These are phyloP conservation scores for Podaxis sp. DNA, from an alignment of 768 basidiomycete species.

Conservation along the genomic window DNA sequence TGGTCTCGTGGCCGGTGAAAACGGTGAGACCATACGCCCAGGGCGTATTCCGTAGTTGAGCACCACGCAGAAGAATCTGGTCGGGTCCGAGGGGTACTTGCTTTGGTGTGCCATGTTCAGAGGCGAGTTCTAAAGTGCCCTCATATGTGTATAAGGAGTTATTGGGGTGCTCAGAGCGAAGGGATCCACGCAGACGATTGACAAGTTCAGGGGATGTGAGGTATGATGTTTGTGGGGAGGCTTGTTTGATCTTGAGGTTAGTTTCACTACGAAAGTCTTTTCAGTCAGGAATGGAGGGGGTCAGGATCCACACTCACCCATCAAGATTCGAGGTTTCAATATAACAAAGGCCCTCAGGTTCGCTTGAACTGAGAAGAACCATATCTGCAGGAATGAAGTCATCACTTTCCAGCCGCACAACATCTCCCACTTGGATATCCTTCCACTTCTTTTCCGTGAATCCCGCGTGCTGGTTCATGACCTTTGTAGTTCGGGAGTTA, in stretches of 20 bases:
- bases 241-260: slow-evolving; percentile 98
- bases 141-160: slow-evolving; percentile 97
- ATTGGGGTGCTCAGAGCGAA: slow-evolving; percentile 96
- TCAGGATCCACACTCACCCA: slow-evolving; percentile 53
- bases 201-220: slow-evolving; percentile 80
- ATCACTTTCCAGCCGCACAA: slow-evolving; percentile 86
- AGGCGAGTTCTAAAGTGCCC: slow-evolving; percentile 67
- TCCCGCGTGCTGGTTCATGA: slow-evolving; percentile 57
- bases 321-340: slow-evolving; percentile 98
- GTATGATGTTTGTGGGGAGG: slow-evolving; percentile 73
- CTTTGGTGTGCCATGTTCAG: slow-evolving; percentile 57
- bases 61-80: slow-evolving; percentile 90
- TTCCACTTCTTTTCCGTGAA: slow-evolving; percentile 86
- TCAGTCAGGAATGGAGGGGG: slow-evolving; percentile 3
- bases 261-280: slow-evolving; percentile 67
- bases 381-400: slow-evolving; percentile 97
- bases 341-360: slow-evolving; percentile 96
- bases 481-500: slow-evolving; percentile 79
- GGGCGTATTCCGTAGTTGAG: slow-evolving; percentile 92
- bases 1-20: slow-evolving; percentile 97
- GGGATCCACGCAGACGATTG: slow-evolving; percentile 69
- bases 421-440: slow-evolving; percentile 86
- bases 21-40: slow-evolving; percentile 96
- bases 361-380: slow-evolving; percentile 81
- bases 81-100: slow-evolving; percentile 93